Evolutionary conservation across 2,329 filamentous ascomycete genomes (phyloP), one percentile per base, ranked within the genome.

Genomic region (Lasiodiplodia sp.): DNA sequence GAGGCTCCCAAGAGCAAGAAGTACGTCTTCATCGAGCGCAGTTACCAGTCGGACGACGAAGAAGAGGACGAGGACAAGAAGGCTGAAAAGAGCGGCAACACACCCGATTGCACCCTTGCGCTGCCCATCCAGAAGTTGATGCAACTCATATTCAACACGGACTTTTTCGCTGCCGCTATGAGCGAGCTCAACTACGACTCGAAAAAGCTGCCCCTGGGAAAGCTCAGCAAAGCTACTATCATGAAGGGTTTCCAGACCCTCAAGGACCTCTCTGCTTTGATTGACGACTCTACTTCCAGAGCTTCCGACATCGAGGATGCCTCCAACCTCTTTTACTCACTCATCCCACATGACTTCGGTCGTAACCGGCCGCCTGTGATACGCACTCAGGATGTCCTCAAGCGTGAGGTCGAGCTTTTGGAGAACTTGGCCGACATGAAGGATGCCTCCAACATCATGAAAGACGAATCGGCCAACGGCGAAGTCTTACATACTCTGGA

Each of bases 371-470:
- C 93, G 0, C 91, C 92, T 0, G 75, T 94, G 72, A 91, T 97
- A 73, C 77, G 78, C 40, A 81, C 81, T 49, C 76, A 86, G 23
- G 72, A 72, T 1, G 79, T 86, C 72, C 85, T 97, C 73, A 93
- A 94, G 81, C 86, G 82, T 73, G 93, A 97, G 80, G 87, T 95
- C 72, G 91, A 92, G 55, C 85, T 96, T 72, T 86, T 97, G 0
- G 92, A 96, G 74, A 92, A 89, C 70, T 82, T 97, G 76, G 90
- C 89, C 2, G 92, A 96, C 74, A 95, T 97, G 92, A 94, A 94
- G 79, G 90, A 92, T 69, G 90, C 92, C 1, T 87, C 89, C 25
- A 86, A 90, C 31, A 91, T 97, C 75, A 90, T 96, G 86, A 94
- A 92, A 79, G 81, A 81, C n/a, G 82, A 81, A 49, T 80, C 86